These are phyloP conservation scores for Diaporthe vaccinii DNA, from an alignment of 2,329 filamentous ascomycete genomes.

Conservation along the genomic window DNA sequence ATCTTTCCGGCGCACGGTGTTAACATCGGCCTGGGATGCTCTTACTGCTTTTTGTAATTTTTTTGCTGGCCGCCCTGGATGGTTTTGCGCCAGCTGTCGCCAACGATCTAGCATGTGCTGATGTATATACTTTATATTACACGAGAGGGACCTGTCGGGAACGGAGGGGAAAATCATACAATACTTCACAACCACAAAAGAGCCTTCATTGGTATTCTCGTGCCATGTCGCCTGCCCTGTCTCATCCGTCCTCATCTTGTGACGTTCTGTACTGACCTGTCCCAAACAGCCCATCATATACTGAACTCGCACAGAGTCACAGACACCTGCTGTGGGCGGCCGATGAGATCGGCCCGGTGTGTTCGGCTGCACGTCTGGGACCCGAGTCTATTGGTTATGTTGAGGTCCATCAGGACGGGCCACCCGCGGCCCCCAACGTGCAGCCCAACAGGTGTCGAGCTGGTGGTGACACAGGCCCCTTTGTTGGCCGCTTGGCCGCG, in stretches of 20 bases:
- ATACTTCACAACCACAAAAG: not conserved
- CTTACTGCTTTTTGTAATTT: slow-evolving; percentile 30
- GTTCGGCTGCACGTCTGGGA: not conserved
- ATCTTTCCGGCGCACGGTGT: not conserved
- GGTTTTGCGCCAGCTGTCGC: slow-evolving; percentile 28
- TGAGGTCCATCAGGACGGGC: not conserved
- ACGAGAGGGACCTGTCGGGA: not conserved
- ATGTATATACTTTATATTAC: slow-evolving; percentile 17
- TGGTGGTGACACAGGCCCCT: not conserved
- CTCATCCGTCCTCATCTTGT: not conserved
- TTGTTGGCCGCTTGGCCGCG: not conserved
- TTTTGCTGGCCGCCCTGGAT: slow-evolving; percentile 28
- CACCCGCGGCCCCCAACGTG: not conserved
- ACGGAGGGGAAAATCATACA: not conserved
- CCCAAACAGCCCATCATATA: not conserved
- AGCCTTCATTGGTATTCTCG: not conserved
- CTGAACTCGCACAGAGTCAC: not conserved
- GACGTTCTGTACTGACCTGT: not conserved
- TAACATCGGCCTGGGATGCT: not conserved
- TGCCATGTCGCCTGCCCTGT: not conserved
- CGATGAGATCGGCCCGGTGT: not conserved
- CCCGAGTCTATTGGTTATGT: not conserved
- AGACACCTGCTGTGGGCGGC: not conserved
- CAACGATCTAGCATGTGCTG: slow-evolving; percentile 30
- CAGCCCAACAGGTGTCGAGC: not conserved